phyloP scores from a whole-genome alignment of 176 grass and related monocot species.

The Zoysia pacifica region DNA sequence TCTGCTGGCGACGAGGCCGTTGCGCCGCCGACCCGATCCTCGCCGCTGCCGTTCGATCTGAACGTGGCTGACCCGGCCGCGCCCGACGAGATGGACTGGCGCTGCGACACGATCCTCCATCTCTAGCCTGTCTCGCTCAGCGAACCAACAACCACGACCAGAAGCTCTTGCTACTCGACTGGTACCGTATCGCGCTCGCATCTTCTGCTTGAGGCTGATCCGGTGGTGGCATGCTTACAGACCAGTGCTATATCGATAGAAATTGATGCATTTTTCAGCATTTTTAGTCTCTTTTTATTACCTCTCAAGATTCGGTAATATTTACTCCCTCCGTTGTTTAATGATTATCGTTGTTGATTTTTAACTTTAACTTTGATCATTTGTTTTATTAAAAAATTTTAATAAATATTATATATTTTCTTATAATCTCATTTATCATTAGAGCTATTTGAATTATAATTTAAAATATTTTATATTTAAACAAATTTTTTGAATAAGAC shows the following conservation, averaged over 20 bases:
- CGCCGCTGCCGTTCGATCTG: conserved; percentile 73
- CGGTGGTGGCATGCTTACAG: conserved; percentile 16
- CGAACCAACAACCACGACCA: background rate
- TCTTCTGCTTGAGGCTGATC: background rate
- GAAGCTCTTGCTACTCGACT: background rate
- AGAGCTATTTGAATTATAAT: no score
- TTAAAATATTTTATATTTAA: no score
- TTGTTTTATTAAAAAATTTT: no score
- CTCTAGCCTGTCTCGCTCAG: conserved; percentile 20
- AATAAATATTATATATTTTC: no score
- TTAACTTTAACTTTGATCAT: no score
- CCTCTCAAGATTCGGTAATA: conserved; percentile 36
- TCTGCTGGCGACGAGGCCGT: conserved; percentile 46
- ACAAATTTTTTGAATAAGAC: no score
- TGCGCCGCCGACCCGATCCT: background rate
- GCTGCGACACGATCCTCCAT: conserved; percentile 62
- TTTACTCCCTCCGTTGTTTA: no score
- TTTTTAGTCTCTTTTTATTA: conserved; percentile 5
- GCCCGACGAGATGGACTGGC: conserved; percentile 63
- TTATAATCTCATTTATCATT: no score
- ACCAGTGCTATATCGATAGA: conserved; percentile 30
- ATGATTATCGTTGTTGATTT: no score
- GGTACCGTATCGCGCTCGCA: background rate
- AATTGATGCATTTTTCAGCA: conserved; percentile 20
- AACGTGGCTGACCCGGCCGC: conserved; percentile 51